Base-by-base conservation (phyloP, 192 early-diverging fungal species). In the Rhizophagus sp. region DNA sequence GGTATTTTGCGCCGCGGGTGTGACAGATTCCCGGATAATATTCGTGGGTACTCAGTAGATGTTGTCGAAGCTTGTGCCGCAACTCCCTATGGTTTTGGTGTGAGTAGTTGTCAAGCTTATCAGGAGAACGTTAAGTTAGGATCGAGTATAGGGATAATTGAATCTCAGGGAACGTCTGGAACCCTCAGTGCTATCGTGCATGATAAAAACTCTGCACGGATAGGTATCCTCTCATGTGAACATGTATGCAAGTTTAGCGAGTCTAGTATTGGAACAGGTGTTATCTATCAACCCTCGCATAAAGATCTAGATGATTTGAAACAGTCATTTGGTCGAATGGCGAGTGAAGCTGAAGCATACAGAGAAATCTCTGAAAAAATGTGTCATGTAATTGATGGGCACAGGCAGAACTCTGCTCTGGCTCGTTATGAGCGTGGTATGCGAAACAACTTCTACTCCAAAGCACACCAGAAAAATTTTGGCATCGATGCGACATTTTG, bases 241-340 rank as follows among this genome's bases (percentile, higher is more conserved):
- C 69, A 71, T 36, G 68, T 70, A 39, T 71, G 69, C n/a, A 71
- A 34, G 69, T 71, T 71, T 71, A n/a, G 69, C n/a, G 39, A 36
- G 39, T 44, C 69, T 8, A 71, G 69, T 34, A 5, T 17, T 71
- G 69, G 30, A 36, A 36, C 41, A 17, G 15, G 12, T 71, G 69
- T 36, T 36, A 70, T 70, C 19, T 1, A 39, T 6, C 69, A 39
- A 4, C 30, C 39, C 39, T 71, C 69, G 36, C 69, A 44, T 44
- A 15, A 39, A 71, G 69, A 71, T 71, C 41, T 71, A 71, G 36
- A 44, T 71, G 22, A 71, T 4, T 8, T 6, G 19, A 36, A 1
- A 66, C 2, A 24, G 6, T 30, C 24, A 12, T 27, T 66, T 66
- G 6, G 4, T 34, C 3, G 4, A 34, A 34, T 34, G 0, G 34